Conservation (phyloP, 768 basidiomycete genomes). For the Leccinum imitatum region DNA sequence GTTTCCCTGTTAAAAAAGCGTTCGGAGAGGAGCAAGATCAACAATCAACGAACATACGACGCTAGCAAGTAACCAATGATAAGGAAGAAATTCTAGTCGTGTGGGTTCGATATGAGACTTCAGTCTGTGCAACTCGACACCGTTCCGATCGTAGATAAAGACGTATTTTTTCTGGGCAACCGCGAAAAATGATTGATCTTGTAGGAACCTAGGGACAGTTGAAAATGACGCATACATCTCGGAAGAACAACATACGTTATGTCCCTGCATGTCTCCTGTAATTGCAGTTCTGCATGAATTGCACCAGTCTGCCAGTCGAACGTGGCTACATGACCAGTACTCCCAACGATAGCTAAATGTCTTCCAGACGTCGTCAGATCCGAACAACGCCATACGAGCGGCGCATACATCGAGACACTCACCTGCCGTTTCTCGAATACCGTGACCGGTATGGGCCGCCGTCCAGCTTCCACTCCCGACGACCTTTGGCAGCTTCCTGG, state of each 20-base stretch:
- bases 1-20: constrained; percentile 56
- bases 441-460: constrained; percentile 82
- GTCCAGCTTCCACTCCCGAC: constrained; percentile 78
- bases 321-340: constrained; percentile 82
- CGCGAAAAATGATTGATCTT: constrained; percentile 90
- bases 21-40: neutral
- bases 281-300: constrained; percentile 82
- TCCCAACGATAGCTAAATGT: constrained; percentile 84
- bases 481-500: constrained; percentile 71
- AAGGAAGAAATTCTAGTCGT: constrained; percentile 87
- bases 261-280: constrained; percentile 89
- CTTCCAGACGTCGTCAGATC: constrained; percentile 37
- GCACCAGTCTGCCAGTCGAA: constrained; percentile 92
- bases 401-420: constrained; percentile 22
- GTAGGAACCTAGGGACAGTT: constrained; percentile 63
- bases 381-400: neutral
- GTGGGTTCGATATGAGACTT: constrained; percentile 87
- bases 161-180: constrained; percentile 96
- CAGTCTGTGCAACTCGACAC: constrained; percentile 87
- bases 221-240: neutral
- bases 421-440: constrained; percentile 93
- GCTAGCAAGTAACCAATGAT: constrained; percentile 90
- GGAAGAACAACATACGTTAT: constrained; percentile 63
- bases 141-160: constrained; percentile 93
- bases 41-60: constrained; percentile 51